Evolutionary conservation across 2,329 filamentous ascomycete species (phyloP).

Genomic region (Calonectria pseudoturangicola): DNA sequence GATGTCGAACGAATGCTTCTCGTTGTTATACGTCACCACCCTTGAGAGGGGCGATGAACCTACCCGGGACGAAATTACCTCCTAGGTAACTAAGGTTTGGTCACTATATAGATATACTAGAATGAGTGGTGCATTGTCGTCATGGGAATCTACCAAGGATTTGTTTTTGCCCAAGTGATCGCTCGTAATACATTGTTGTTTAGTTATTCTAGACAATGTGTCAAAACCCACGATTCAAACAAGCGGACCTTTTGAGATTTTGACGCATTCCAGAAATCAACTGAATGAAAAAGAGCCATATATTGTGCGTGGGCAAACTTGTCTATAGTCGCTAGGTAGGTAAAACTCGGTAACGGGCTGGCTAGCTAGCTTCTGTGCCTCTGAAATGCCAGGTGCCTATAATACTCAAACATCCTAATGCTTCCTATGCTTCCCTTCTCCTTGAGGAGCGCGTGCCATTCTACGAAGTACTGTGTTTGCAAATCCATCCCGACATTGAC

Average conservation of each 20-base stretch:
- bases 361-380: conserved; percentile 44
- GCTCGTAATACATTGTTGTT: too few species aligned
- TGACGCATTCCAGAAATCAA: background rate
- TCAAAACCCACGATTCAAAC: background rate
- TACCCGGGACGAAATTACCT: too few species aligned
- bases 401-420: conserved; percentile 32
- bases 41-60: too few species aligned
- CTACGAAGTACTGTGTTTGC: conserved; percentile 40
- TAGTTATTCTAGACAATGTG: background rate
- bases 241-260: background rate
- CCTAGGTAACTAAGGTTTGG: too few species aligned
- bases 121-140: too few species aligned
- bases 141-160: too few species aligned
- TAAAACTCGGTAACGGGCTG: conserved; percentile 43
- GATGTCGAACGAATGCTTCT: background rate
- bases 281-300: conserved; percentile 9
- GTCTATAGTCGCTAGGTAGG: conserved; percentile 54
- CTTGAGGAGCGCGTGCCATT: conserved; percentile 41
- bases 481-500: conserved; percentile 32
- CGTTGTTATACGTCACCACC: too few species aligned
- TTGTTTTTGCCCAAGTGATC: too few species aligned
- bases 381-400: conserved; percentile 28
- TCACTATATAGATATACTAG: too few species aligned
- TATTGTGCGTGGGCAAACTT: conserved; percentile 51
- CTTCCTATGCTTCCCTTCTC: conserved; percentile 29